Base-by-base conservation (phyloP, 495 filamentous ascomycete genomes). In the Neurospora intermedia region DNA sequence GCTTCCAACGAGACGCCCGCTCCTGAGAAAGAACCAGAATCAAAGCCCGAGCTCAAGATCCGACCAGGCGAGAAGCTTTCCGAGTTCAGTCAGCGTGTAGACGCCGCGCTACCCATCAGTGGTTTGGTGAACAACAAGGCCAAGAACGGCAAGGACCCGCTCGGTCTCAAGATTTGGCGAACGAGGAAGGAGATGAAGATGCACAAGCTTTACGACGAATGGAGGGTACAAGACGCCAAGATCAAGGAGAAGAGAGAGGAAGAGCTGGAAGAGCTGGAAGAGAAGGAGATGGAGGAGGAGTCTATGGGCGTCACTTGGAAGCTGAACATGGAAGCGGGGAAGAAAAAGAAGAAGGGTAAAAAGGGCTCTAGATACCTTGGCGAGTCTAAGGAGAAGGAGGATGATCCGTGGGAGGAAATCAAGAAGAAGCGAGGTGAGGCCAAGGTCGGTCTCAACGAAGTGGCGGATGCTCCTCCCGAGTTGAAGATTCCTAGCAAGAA, bases 141-240 rank as follows among this genome's bases (percentile, higher is more conserved):
- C 31, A 81, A 80, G 69, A 71, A 79, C 31, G 85, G 85, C 54
- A 85, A 84, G 71, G 87, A 87, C 78, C 79, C 86, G 73, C 48
- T 88, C 74, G 86, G 88, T 42, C 45, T 90, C 76, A 88, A 88
- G 62, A 85, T 88, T 31, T 83, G 82, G 70, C 80, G 83, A 69
- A 95, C 93, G 59, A 91, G 90, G 82, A 94, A 92, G 71, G 93
- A 97, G 85, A 91, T 88, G 80, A 90, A 90, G 79, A 88, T 97
- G 85, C 91, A 91, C 70, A 89, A 89, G 77, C 82, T 97, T 81
- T 93, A 96, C 80, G 85, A 83, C 39, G 89, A 92, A 59, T 97
- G 94, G 94, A 86, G 93, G 45, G 88, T 90, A 76, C 89, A 93
- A 69, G 87, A 85, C 20, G 77, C 73, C 70, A 86, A 84, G 81